These are phyloP conservation scores for Volvox reticuliferus DNA, from an alignment of 139 green algal species.

Conservation along the genomic window DNA sequence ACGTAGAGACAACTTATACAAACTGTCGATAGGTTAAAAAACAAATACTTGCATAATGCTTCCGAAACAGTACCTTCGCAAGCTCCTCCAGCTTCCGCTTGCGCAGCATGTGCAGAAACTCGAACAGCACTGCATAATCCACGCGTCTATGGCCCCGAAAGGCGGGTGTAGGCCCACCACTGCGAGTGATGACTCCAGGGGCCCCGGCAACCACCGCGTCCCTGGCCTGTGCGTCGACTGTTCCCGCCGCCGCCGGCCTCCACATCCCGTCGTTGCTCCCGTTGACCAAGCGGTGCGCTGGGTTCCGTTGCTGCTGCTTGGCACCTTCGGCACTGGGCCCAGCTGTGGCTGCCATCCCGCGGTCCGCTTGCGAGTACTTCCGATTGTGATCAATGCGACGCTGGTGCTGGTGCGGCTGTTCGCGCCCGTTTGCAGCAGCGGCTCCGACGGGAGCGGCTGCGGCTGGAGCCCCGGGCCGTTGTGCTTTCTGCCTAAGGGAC, in stretches of 20 bases:
- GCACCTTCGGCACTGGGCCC: background rate
- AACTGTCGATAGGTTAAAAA: no score
- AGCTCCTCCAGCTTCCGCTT: constrained; percentile 47
- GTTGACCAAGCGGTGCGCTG: background rate
- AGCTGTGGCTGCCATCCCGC: background rate
- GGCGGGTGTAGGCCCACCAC: background rate
- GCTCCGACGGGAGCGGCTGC: background rate
- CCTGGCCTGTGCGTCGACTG: no score
- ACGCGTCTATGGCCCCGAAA: background rate
- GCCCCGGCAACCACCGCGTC: background rate
- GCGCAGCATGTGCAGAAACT: constrained; percentile 57
- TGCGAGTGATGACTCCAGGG: background rate
- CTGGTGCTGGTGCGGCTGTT: background rate
- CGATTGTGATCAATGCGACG: background rate
- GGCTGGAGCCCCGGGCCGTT: background rate
- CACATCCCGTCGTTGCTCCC: background rate
- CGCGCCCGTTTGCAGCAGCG: background rate
- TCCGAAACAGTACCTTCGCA: background rate
- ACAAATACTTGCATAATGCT: no score
- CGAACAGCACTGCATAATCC: constrained; percentile 41
- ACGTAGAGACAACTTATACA: no score
- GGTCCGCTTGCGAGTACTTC: background rate
- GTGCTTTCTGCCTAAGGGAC: constrained; percentile 35
- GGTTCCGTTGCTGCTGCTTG: background rate
- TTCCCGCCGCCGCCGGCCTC: background rate